Evolutionary conservation across 176 grass and related monocot species (phyloP).

Genomic region (Carex littledalei): DNA sequence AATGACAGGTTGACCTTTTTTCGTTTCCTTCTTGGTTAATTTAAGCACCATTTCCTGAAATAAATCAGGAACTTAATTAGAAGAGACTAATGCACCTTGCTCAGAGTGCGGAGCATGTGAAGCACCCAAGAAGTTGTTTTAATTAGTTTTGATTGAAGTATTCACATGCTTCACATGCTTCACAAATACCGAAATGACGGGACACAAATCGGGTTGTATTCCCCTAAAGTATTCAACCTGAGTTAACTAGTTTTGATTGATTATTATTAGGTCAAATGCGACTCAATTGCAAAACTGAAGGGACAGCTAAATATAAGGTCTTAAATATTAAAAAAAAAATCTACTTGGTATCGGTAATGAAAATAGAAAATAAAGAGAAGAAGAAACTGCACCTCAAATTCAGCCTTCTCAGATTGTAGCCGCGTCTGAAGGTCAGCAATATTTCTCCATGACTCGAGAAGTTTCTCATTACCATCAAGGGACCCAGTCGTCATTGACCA

Average conservation of each 20-base stretch:
- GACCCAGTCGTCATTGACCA: conserved; percentile 50
- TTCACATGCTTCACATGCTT: too few relatives aligned
- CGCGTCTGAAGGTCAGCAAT: conserved; percentile 72
- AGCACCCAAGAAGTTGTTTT: background rate
- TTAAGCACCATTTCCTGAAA: conserved; percentile 68
- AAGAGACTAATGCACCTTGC: background rate
- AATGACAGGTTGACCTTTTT: conserved; percentile 45
- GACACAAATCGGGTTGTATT: too few relatives aligned
- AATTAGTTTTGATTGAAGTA: background rate
- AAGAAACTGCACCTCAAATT: conserved; percentile 59
- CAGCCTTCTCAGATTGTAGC: conserved; percentile 57
- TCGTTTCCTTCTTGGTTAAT: conserved; percentile 57
- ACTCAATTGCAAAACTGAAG: background rate
- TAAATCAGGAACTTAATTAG: conserved; percentile 28
- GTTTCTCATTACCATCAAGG: conserved; percentile 68
- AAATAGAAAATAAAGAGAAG: conserved; percentile 22
- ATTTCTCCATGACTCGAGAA: conserved; percentile 60
- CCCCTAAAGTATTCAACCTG: too few relatives aligned
- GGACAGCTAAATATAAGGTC: background rate
- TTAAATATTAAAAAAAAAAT: background rate
- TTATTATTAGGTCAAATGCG: background rate
- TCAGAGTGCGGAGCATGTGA: background rate
- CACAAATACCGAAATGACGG: too few relatives aligned
- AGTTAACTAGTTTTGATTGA: background rate
- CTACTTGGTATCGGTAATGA: background rate